Conservation (phyloP, 345 rosid species). For the Tarenaya hassleriana region DNA sequence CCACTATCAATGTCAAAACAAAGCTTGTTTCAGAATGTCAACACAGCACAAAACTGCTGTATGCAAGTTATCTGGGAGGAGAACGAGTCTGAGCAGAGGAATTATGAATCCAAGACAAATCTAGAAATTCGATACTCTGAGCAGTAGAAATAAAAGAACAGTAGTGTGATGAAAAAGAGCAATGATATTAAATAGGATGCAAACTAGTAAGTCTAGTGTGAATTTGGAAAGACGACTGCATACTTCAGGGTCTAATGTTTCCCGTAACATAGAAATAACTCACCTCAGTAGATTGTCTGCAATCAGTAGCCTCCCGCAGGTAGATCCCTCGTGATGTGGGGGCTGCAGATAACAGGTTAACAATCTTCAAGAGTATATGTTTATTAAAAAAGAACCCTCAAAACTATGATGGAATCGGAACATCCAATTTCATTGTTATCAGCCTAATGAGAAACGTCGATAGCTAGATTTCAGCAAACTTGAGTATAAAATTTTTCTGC, state of each 20-base stretch:
- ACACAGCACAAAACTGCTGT: constrained; percentile 7
- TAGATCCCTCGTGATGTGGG: constrained; percentile 83
- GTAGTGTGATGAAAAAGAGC: neutral
- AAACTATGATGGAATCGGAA: neutral
- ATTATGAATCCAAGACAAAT: constrained; percentile 14
- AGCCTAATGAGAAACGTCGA: constrained; percentile 1
- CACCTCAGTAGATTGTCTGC: constrained; percentile 79
- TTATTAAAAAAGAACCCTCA: neutral
- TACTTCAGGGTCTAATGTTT: constrained; percentile 8
- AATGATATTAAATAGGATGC: constrained; percentile 17
- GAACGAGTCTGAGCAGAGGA: constrained; percentile 1
- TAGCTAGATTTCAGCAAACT: constrained; percentile 18
- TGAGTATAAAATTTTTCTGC: constrained; percentile 8
- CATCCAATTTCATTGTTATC: constrained; percentile 5
- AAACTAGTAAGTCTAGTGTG: neutral
- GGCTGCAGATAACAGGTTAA: constrained; percentile 42
- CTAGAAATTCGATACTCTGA: constrained; percentile 2
- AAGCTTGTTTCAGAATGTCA: constrained; percentile 21
- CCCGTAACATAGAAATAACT: constrained; percentile 19
- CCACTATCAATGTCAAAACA: constrained; percentile 58
- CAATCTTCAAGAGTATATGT: constrained; percentile 4
- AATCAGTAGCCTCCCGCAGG: constrained; percentile 68
- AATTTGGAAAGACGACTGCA: constrained; percentile 7
- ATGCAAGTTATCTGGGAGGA: constrained; percentile 9
- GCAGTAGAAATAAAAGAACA: neutral